These are phyloP conservation scores for Arthrobotrys sinensis DNA, from an alignment of 2,329 filamentous ascomycete species.

Conservation along the genomic window DNA sequence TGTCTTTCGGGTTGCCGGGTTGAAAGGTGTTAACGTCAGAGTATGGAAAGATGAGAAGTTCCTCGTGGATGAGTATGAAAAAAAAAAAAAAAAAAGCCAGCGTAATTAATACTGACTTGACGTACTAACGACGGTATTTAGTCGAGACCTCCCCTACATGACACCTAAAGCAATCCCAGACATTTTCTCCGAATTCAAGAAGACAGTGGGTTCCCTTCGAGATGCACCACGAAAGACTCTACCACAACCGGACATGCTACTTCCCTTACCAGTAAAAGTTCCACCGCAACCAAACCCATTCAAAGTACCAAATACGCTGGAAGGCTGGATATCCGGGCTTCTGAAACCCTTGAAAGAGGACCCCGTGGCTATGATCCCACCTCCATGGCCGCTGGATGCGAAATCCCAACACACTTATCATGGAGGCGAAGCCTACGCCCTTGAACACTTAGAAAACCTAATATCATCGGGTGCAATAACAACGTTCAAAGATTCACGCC, in stretches of 20 bases:
- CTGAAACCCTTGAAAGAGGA: conserved; percentile 73
- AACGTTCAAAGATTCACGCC: conserved; percentile 79
- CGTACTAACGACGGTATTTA: conserved; percentile 66
- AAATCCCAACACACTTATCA: conserved; percentile 77
- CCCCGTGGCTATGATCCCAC: conserved; percentile 67
- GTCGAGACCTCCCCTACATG: conserved; percentile 76
- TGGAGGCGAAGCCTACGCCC: conserved; percentile 77
- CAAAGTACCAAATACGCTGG: conserved; percentile 73
- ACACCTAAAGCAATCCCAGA: conserved; percentile 77
- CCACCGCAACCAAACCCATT: conserved; percentile 77
- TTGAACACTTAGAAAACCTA: conserved; percentile 74
- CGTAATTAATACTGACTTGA: background rate
- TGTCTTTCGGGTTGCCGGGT: conserved; percentile 72
- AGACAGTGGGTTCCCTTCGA: conserved; percentile 79
- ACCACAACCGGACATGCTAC: conserved; percentile 73
- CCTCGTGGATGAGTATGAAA: conserved; percentile 81
- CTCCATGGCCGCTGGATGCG: conserved; percentile 71
- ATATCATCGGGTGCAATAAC: conserved; percentile 75
- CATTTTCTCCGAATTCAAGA: conserved; percentile 82
- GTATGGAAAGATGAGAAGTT: conserved; percentile 83
- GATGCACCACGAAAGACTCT: conserved; percentile 75
- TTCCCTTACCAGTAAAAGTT: conserved; percentile 73
- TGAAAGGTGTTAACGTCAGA: conserved; percentile 74
- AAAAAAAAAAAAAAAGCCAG: conserved; percentile 66
- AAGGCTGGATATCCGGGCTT: conserved; percentile 73